Percentiles rank a stretch among this genome's conserved stretches.
Evolutionary conservation across 1,284 basidiomycete species (phyloP).

Genomic region (Ganoderma leucocontextum): DNA sequence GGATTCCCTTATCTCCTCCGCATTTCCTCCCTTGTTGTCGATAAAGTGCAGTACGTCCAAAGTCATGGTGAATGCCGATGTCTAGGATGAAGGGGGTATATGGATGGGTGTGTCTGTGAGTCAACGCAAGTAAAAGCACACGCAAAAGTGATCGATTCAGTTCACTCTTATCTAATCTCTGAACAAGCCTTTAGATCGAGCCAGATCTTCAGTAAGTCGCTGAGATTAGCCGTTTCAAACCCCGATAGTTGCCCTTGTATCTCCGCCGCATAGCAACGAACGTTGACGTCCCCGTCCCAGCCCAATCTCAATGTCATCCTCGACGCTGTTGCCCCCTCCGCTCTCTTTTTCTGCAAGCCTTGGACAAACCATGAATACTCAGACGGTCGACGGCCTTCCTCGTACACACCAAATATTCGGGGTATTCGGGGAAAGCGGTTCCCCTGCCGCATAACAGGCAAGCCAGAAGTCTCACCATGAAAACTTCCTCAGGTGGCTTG

Average conservation of each 20-base stretch:
- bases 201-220: not conserved
- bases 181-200: not conserved
- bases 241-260: slow-evolving; percentile 20
- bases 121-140: not conserved
- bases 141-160: slow-evolving; percentile 2
- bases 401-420: not conserved
- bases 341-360: slow-evolving; percentile 14
- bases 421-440: not conserved
- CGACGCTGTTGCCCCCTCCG: slow-evolving; percentile 21
- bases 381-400: slow-evolving; percentile 8
- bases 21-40: slow-evolving; percentile 92
- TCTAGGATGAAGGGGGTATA: not conserved
- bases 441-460: not conserved
- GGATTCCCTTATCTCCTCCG: slow-evolving; percentile 92
- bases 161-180: slow-evolving; percentile 22
- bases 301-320: slow-evolving; percentile 7
- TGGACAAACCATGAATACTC: slow-evolving; percentile 14
- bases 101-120: slow-evolving; percentile 1
- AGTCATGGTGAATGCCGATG: slow-evolving; percentile 56
- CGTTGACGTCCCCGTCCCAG: slow-evolving; percentile 6
- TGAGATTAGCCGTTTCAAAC: slow-evolving; percentile 7
- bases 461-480: not conserved
- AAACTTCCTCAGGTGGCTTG: not conserved
- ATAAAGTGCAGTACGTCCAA: slow-evolving; percentile 83
- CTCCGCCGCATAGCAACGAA: slow-evolving; percentile 16